Percentiles rank a stretch among this genome's conserved stretches.
These are phyloP conservation scores for Xylariaceae sp. DNA, from an alignment of 2,329 filamentous ascomycete genomes.

Conservation along the genomic window DNA sequence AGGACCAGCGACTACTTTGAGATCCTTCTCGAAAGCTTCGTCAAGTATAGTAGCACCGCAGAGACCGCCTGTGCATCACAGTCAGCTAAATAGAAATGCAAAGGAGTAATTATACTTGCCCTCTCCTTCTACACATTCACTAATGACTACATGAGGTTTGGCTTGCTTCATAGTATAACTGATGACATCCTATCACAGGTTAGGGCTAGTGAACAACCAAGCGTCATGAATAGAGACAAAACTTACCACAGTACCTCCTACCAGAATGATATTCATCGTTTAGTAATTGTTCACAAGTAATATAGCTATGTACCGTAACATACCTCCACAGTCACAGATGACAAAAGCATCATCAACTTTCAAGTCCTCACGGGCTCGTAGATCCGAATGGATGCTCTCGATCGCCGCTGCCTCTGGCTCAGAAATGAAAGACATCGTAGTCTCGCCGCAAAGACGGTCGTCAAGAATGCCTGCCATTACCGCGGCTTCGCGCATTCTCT, in stretches of 20 bases:
- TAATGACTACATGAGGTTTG: not conserved
- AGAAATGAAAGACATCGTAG: conserved; percentile 23
- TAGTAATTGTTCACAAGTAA: not conserved
- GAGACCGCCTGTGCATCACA: not conserved
- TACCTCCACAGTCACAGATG: not conserved
- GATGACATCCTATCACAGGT: not conserved
- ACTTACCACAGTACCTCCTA: not conserved
- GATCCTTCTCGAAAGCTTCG: not conserved
- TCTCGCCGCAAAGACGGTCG: conserved; percentile 14
- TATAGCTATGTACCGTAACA: not conserved
- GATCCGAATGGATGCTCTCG: not conserved
- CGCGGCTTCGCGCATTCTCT: conserved; percentile 25
- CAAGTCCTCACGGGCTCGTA: not conserved
- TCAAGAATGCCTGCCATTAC: conserved; percentile 25
- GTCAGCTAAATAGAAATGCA: not conserved
- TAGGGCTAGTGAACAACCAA: not conserved
- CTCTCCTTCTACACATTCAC: not conserved
- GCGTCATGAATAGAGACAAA: not conserved
- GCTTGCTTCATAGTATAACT: not conserved
- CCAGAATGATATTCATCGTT: not conserved
- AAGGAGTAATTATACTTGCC: not conserved
- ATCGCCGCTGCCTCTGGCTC: conserved; percentile 36
- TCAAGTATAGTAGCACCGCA: not conserved
- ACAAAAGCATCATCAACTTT: not conserved
- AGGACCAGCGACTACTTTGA: not conserved